These are phyloP conservation scores for Leccinum longicurvipes DNA, from an alignment of 768 basidiomycete genomes.

Conservation along the genomic window DNA sequence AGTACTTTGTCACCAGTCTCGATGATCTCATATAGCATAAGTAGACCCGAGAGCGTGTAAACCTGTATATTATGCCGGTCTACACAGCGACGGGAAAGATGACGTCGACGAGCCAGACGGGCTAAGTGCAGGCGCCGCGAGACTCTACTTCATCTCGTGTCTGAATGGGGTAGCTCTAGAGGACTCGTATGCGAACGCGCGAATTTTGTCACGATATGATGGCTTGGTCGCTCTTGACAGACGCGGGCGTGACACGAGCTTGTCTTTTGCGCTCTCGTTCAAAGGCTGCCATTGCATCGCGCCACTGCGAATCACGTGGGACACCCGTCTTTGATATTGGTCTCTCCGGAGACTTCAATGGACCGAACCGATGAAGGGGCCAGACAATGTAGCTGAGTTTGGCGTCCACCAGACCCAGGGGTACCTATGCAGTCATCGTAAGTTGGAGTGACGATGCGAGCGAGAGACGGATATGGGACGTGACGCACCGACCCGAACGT, in stretches of 20 bases:
- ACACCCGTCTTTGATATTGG: constrained; percentile 17
- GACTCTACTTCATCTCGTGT: too few species aligned
- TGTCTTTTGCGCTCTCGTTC: constrained; percentile 28
- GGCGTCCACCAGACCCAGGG: constrained; percentile 49
- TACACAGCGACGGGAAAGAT: too few species aligned
- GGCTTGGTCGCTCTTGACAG: background rate
- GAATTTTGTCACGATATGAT: too few species aligned
- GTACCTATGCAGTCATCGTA: constrained; percentile 27
- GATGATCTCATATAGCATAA: background rate
- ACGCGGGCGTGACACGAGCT: constrained; percentile 14
- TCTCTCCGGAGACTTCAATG: constrained; percentile 21
- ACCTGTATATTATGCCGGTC: too few species aligned
- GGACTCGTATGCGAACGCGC: too few species aligned
- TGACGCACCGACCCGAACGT: constrained; percentile 61
- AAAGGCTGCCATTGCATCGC: constrained; percentile 29
- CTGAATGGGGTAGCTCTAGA: too few species aligned
- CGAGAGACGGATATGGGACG: background rate
- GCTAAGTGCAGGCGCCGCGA: too few species aligned
- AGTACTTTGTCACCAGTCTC: background rate
- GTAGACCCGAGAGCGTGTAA: too few species aligned
- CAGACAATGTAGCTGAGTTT: constrained; percentile 49
- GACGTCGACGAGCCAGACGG: too few species aligned
- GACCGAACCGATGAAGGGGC: constrained; percentile 49
- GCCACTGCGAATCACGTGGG: constrained; percentile 24
- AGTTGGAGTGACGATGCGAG: background rate